Evolutionary conservation across 495 filamentous ascomycete species (phyloP).

Genomic region (Clohesyomyces aquaticus): DNA sequence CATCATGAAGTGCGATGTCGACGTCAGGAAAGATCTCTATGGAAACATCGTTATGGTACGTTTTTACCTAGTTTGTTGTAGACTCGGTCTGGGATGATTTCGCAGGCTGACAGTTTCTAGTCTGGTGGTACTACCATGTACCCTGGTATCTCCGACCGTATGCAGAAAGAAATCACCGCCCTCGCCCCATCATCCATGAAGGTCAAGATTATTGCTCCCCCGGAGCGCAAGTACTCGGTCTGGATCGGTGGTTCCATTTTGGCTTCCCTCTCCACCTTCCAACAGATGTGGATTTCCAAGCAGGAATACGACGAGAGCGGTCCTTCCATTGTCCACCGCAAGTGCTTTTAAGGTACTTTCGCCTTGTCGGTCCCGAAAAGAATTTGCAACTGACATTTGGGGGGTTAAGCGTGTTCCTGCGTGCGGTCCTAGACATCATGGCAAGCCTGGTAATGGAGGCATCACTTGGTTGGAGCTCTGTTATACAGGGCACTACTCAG

Average conservation of each 20-base stretch:
- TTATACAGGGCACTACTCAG: conserved; percentile 29
- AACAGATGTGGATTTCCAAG: conserved; percentile 99
- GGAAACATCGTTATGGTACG: conserved; percentile 99
- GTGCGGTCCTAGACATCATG: conserved; percentile 35
- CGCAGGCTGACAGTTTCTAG: conserved; percentile 50
- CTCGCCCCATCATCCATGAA: conserved; percentile 95
- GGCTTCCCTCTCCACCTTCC: conserved; percentile 98
- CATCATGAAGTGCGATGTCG: conserved; percentile 99
- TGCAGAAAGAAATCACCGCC: conserved; percentile 99
- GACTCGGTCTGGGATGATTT: background rate
- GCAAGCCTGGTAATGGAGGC: conserved; percentile 38
- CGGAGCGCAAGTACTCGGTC: conserved; percentile 86
- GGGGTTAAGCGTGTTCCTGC: conserved; percentile 32
- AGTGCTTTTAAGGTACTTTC: conserved; percentile 90
- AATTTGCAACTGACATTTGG: conserved; percentile 17
- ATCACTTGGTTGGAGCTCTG: conserved; percentile 36
- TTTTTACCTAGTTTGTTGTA: no score
- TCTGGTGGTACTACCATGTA: conserved; percentile 99
- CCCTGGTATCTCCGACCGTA: conserved; percentile 99
- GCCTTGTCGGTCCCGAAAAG: conserved; percentile 13
- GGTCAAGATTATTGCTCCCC: conserved; percentile 79
- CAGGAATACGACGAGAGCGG: conserved; percentile 99
- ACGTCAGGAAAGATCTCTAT: conserved; percentile 98
- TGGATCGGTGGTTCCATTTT: conserved; percentile 99
- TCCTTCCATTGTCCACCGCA: conserved; percentile 99